A percentile compares a stretch with the other conserved stretches of the same genome.
phyloP scores from a whole-genome alignment of 441 rosid species.

The Geranium incanum region DNA sequence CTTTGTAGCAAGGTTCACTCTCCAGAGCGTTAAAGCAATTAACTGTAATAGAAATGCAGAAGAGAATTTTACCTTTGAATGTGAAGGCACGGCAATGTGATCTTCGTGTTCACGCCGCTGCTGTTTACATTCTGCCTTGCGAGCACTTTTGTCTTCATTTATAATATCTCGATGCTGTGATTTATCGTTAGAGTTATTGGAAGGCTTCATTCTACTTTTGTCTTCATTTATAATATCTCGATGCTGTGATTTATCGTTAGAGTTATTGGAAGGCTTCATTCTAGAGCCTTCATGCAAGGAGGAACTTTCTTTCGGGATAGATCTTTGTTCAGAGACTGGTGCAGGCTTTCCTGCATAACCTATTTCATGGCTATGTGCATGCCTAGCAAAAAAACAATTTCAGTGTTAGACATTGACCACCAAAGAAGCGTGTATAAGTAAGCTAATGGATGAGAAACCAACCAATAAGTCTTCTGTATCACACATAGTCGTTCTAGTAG shows the following conservation, averaged over 20 bases:
- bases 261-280: slow-evolving; percentile 26
- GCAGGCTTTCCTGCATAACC: background rate
- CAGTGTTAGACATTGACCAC: slow-evolving; percentile 4
- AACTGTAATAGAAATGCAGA: background rate
- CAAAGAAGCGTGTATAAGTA: background rate
- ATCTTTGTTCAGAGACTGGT: background rate
- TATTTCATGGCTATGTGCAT: background rate
- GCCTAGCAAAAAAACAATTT: slow-evolving; percentile 5
- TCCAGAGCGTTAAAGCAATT: background rate
- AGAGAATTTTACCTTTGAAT: slow-evolving; percentile 29
- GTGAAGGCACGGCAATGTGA: slow-evolving; percentile 16
- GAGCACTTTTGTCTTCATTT: slow-evolving; percentile 21
- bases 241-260: slow-evolving; percentile 22
- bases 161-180: slow-evolving; percentile 20
- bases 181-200: slow-evolving; percentile 26
- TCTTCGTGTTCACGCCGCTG: slow-evolving; percentile 20
- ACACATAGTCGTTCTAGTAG: slow-evolving; percentile 56
- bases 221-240: slow-evolving; percentile 22
- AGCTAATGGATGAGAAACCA: slow-evolving; percentile 20
- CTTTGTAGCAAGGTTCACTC: background rate
- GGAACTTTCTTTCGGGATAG: background rate
- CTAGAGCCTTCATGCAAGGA: background rate
- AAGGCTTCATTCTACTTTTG: slow-evolving; percentile 24
- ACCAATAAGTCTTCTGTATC: slow-evolving; percentile 89
- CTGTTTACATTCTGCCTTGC: slow-evolving; percentile 15